These are phyloP conservation scores for Penicillium olsonii DNA, from an alignment of 2,329 filamentous ascomycete species.

Conservation along the genomic window DNA sequence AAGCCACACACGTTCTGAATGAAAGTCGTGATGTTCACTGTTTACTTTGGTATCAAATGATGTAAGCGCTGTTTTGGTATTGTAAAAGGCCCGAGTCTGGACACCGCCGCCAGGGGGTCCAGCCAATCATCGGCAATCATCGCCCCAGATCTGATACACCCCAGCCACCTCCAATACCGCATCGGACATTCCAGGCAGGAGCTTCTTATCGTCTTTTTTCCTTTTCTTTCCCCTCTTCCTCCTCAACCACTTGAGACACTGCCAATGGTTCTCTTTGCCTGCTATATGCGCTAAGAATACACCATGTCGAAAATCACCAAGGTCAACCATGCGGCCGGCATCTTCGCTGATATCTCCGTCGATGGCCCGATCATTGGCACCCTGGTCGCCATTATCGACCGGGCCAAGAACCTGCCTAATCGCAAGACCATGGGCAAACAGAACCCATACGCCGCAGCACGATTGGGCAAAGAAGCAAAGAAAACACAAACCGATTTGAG, in stretches of 20 bases:
- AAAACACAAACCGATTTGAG: slow-evolving; percentile 93
- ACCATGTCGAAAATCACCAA: slow-evolving; percentile 53
- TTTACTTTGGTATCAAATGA: slow-evolving; percentile 12
- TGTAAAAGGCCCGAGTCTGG: slow-evolving; percentile 11
- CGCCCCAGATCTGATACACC: neutral
- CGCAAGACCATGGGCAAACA: slow-evolving; percentile 97
- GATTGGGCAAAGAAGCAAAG: slow-evolving; percentile 93
- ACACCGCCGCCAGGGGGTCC: slow-evolving; percentile 18
- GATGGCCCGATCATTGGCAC: slow-evolving; percentile 94
- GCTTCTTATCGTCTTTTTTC: slow-evolving; percentile 13
- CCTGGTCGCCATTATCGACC: slow-evolving; percentile 85
- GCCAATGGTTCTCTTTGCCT: slow-evolving; percentile 7
- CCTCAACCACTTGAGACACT: slow-evolving; percentile 9
- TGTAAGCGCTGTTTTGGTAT: slow-evolving; percentile 5
- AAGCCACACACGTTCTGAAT: neutral
- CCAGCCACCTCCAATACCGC: slow-evolving; percentile 27
- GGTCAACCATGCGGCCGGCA: slow-evolving; percentile 80
- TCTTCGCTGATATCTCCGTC: slow-evolving; percentile 89
- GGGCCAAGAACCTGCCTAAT: slow-evolving; percentile 96
- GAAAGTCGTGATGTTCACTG: neutral
- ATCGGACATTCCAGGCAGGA: slow-evolving; percentile 19
- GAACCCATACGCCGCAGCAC: slow-evolving; percentile 92
- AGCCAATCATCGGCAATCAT: slow-evolving; percentile 17
- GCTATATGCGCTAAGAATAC: slow-evolving; percentile 3
- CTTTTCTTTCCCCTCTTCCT: slow-evolving; percentile 14